These are phyloP conservation scores for Camelina laxa DNA, from an alignment of 345 rosid genomes.

Conservation along the genomic window DNA sequence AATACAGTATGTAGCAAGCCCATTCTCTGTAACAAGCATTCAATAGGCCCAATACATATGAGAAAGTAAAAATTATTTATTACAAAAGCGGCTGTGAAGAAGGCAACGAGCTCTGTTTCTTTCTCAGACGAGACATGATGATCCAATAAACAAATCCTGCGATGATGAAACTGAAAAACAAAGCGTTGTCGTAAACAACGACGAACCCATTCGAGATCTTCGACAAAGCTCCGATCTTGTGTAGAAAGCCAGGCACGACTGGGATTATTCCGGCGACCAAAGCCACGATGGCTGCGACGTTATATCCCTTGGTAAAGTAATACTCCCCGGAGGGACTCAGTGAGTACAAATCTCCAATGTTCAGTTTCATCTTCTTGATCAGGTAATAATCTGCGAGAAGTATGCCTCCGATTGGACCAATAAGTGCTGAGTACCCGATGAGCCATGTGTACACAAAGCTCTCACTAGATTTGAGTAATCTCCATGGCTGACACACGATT, in stretches of 20 bases:
- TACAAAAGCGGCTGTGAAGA: slow-evolving; percentile 57
- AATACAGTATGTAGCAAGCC: background rate
- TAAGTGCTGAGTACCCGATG: slow-evolving; percentile 82
- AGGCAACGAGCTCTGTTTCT: slow-evolving; percentile 43
- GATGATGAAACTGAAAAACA: slow-evolving; percentile 82
- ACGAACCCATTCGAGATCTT: slow-evolving; percentile 48
- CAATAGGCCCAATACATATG: too few species aligned
- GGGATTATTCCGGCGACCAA: slow-evolving; percentile 73
- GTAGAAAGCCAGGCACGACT: slow-evolving; percentile 80
- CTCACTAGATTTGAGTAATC: slow-evolving; percentile 83
- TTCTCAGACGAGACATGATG: slow-evolving; percentile 47
- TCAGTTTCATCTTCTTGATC: slow-evolving; percentile 53
- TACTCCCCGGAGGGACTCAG: slow-evolving; percentile 65
- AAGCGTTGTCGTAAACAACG: slow-evolving; percentile 78
- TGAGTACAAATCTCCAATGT: slow-evolving; percentile 62
- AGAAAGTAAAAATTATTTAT: too few species aligned
- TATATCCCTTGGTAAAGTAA: slow-evolving; percentile 68
- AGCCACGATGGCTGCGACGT: slow-evolving; percentile 64
- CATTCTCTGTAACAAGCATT: background rate
- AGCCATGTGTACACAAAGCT: slow-evolving; percentile 96
- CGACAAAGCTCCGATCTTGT: slow-evolving; percentile 64
- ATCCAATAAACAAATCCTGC: slow-evolving; percentile 69
- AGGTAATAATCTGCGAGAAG: slow-evolving; percentile 78
- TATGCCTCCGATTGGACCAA: slow-evolving; percentile 90
- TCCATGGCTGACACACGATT: slow-evolving; percentile 89